Conservation (phyloP, 1,139 yeast genomes). For the Nadsonia commutata region DNA sequence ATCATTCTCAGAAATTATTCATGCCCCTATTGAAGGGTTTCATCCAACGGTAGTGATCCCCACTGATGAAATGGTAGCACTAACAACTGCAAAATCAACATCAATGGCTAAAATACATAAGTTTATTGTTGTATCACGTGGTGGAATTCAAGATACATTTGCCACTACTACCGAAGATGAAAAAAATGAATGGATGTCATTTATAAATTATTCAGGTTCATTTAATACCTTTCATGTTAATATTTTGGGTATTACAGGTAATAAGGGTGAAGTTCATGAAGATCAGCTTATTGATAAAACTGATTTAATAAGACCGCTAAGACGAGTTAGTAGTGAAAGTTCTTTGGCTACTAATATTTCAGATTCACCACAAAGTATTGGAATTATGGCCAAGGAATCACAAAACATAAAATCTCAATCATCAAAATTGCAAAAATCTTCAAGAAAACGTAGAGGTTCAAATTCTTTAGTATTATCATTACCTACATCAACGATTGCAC, state of each 20-base stretch:
- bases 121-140: constrained; percentile 20
- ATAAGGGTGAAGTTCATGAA: constrained; percentile 10
- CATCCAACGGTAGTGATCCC: constrained; percentile 23
- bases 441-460: neutral
- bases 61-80: constrained; percentile 26
- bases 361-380: neutral
- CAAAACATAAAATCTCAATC: neutral
- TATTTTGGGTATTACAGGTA: constrained; percentile 10
- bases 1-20: constrained; percentile 11
- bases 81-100: constrained; percentile 11
- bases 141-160: constrained; percentile 25
- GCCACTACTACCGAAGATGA: constrained; percentile 25
- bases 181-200: constrained; percentile 38
- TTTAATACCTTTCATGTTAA: constrained; percentile 29
- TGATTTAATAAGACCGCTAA: neutral
- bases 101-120: constrained; percentile 7
- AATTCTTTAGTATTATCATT: neutral
- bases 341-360: neutral
- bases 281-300: constrained; percentile 4
- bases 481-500: constrained; percentile 2
- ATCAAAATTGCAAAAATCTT: neutral
- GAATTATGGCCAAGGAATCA: neutral
- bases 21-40: constrained; percentile 26
- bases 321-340: neutral
- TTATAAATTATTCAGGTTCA: constrained; percentile 42